Conservation (phyloP, 2,329 filamentous ascomycete genomes). For the Domatiomyces globalis region DNA sequence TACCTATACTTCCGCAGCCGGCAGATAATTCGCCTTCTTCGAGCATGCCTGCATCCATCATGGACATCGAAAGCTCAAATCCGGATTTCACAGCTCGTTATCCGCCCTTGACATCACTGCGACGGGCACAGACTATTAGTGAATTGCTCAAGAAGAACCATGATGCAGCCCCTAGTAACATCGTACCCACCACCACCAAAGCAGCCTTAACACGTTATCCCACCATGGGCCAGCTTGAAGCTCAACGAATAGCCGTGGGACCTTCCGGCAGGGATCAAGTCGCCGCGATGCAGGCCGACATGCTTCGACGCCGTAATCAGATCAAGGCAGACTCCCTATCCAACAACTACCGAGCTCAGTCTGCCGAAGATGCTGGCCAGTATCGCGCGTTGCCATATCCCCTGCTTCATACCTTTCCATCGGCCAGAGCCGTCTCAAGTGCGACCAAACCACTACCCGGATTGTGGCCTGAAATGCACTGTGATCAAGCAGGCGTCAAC, state of each 20-base stretch:
- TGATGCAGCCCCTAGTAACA: neutral
- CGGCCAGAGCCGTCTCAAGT: neutral
- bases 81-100: slow-evolving; percentile 23
- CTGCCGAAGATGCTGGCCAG: neutral
- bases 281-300: neutral
- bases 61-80: slow-evolving; percentile 23
- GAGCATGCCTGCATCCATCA: slow-evolving; percentile 7
- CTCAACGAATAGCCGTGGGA: neutral
- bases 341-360: neutral
- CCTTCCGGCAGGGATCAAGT: neutral
- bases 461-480: slow-evolving; percentile 7
- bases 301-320: neutral
- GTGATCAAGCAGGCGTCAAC: neutral
- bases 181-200: neutral
- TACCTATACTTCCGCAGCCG: neutral
- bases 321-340: neutral
- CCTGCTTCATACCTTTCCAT: neutral
- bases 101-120: slow-evolving; percentile 22
- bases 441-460: slow-evolving; percentile 15
- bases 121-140: slow-evolving; percentile 11
- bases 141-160: slow-evolving; percentile 3
- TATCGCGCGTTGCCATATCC: neutral
- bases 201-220: slow-evolving; percentile 12
- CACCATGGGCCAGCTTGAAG: slow-evolving; percentile 11
- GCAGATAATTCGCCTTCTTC: neutral